Evolutionary conservation across 805 yeast genomes (phyloP).

Genomic region (Candida arabinofermentans): DNA sequence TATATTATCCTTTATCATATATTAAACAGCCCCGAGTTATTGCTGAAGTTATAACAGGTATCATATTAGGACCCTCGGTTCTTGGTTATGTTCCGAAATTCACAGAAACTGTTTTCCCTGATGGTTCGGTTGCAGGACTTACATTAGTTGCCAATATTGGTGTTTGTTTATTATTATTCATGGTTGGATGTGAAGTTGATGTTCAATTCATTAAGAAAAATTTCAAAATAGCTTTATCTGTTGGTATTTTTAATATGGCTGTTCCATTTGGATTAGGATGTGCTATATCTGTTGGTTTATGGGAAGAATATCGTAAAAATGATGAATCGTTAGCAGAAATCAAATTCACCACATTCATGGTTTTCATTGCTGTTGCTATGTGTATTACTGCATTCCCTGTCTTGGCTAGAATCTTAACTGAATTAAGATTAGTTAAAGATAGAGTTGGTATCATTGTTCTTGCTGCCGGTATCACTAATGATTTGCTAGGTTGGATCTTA

Average conservation of each 20-base stretch:
- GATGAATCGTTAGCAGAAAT: conserved; percentile 34
- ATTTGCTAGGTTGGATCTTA: conserved; percentile 76
- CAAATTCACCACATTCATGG: conserved; percentile 70
- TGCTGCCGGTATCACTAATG: conserved; percentile 81
- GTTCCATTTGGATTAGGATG: conserved; percentile 81
- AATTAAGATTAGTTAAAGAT: conserved; percentile 63
- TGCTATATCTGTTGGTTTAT: conserved; percentile 63
- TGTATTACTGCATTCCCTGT: conserved; percentile 87
- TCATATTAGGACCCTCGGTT: conserved; percentile 70
- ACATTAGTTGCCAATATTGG: conserved; percentile 72
- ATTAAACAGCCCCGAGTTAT: conserved; percentile 76
- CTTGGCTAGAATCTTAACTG: conserved; percentile 72
- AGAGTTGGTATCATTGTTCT: conserved; percentile 70
- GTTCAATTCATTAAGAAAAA: conserved; percentile 58
- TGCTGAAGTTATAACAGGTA: conserved; percentile 77
- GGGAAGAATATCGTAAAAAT: conserved; percentile 45
- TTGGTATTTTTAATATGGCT: conserved; percentile 69
- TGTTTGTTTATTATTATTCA: conserved; percentile 66
- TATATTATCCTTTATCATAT: conserved; percentile 57
- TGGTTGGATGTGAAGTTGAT: conserved; percentile 79
- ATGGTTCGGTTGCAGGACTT: conserved; percentile 56
- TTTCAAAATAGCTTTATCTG: conserved; percentile 56
- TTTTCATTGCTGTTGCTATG: conserved; percentile 78
- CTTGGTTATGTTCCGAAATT: conserved; percentile 69
- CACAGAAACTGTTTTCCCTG: conserved; percentile 61